Evolutionary conservation across 495 filamentous ascomycete species (phyloP), one percentile per base, ranked within the genome.

Genomic region (Cudoniella acicularis): DNA sequence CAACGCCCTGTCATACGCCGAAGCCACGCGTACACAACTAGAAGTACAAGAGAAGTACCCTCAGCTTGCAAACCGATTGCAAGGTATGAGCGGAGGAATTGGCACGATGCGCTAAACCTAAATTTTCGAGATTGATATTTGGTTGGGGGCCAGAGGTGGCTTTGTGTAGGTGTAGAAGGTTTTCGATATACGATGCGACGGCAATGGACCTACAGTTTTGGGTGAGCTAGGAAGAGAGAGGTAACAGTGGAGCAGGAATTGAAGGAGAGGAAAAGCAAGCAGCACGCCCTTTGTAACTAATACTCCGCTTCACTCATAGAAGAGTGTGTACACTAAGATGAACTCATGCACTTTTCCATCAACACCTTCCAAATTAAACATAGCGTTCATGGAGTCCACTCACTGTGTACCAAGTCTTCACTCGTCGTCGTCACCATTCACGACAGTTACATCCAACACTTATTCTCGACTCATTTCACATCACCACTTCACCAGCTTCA

Each of bases 21-120:
- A 99, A 73, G 94, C 95, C 20, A 98, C 94, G 49, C 81, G 95
- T 60, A 98, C 95, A 55, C 94, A 99, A 75, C 80, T 99, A 41
- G 89, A 97, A 77, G 94, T 98, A 16, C 92, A 97, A 76, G 90
- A 97, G 76, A 95, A 96, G 74, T 98, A 98, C 68, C 94, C 94
- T n/a, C 86, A 95, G 72, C 83, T 98, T 25, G 91, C 91, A 11
- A 86, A 78, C 54, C 87, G 89, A 66, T 81, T 98, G 54, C 86
- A 89, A 57, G 82, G 86, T 46, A 91, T 95, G 85, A 68, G 66
- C 41, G 66, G 61, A 27, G 60, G 60, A 47, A 54, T 64, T 8
- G 57, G n/a, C 6, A 20, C 56, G 3, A 63, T 61, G 63, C 67
- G 60, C 52, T 70, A 60, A 50, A 25, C 6, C 6, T n/a, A 8